Evolutionary conservation across 2,329 filamentous ascomycete species (phyloP).

Genomic region (Verticillium nubilum): DNA sequence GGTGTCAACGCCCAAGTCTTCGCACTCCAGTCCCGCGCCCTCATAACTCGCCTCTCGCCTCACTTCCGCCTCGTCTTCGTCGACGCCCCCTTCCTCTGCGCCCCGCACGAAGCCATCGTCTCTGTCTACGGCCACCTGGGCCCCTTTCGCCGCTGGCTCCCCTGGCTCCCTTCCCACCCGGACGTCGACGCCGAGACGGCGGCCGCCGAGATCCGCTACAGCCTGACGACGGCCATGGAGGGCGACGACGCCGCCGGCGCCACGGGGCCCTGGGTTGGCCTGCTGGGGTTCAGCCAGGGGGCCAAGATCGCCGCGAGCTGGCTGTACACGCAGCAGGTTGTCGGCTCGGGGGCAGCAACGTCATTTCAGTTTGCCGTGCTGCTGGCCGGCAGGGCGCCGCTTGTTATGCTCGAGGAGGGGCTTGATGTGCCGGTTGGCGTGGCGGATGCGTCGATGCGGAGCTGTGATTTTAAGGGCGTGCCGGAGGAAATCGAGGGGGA

Average conservation of each 20-base stretch:
- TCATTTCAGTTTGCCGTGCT: constrained; percentile 56
- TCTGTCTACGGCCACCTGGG: constrained; percentile 60
- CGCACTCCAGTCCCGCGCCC: constrained; percentile 57
- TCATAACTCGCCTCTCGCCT: constrained; percentile 39
- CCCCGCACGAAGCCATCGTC: constrained; percentile 56
- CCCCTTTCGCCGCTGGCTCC: constrained; percentile 59
- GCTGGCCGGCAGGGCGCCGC: constrained; percentile 55
- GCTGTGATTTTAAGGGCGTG: constrained; percentile 34
- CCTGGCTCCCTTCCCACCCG: constrained; percentile 55
- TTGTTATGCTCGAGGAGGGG: constrained; percentile 44
- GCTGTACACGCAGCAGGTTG: constrained; percentile 56
- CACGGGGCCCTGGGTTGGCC: constrained; percentile 51
- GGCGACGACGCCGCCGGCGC: constrained; percentile 43
- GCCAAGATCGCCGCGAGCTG: constrained; percentile 56
- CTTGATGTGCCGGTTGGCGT: constrained; percentile 16
- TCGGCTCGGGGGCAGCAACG: constrained; percentile 22
- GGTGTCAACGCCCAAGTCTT: constrained; percentile 70
- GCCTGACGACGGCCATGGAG: constrained; percentile 42
- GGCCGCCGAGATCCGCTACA: constrained; percentile 31
- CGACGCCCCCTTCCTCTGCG: constrained; percentile 61
- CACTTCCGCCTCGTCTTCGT: constrained; percentile 68
- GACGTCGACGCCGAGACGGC: constrained; percentile 41
- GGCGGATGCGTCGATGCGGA: constrained; percentile 19
- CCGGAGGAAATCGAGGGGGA: constrained; percentile 31
- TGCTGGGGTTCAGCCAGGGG: constrained; percentile 64